Evolutionary conservation across 805 yeast genomes (phyloP).

Genomic region (Blastobotrys attinorum): DNA sequence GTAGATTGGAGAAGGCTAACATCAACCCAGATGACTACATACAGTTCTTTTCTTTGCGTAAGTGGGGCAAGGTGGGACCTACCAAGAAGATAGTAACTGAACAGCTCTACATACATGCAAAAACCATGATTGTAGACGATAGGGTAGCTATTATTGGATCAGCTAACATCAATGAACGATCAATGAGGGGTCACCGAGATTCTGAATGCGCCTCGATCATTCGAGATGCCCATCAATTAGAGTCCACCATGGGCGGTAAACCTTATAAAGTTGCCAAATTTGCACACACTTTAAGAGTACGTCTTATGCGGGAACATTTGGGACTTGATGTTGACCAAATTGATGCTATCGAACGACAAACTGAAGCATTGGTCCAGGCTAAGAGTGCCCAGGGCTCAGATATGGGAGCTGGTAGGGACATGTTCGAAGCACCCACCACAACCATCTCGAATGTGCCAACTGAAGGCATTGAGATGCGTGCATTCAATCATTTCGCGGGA

Average conservation of each 20-base stretch:
- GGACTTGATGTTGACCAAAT: conserved; percentile 87
- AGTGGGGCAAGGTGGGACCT: conserved; percentile 91
- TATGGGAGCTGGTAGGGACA: background rate
- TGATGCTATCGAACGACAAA: conserved; percentile 72
- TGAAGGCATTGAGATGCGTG: conserved; percentile 23
- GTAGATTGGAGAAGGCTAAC: conserved; percentile 66
- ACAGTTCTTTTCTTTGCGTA: conserved; percentile 83
- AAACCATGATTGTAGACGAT: conserved; percentile 86
- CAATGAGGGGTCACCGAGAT: conserved; percentile 90
- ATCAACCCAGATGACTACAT: conserved; percentile 86
- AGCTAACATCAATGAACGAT: conserved; percentile 94
- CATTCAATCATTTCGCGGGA: conserved; percentile 87
- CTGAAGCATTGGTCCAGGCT: conserved; percentile 25
- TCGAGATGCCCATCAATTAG: conserved; percentile 68
- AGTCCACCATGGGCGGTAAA: conserved; percentile 62
- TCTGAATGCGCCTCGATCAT: conserved; percentile 89
- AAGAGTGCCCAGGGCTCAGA: background rate
- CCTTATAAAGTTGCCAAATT: conserved; percentile 78
- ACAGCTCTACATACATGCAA: conserved; percentile 90
- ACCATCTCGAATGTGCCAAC: conserved; percentile 1
- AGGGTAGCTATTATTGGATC: conserved; percentile 91
- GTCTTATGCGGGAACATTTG: conserved; percentile 93
- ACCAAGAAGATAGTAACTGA: conserved; percentile 70
- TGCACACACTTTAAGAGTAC: conserved; percentile 79
- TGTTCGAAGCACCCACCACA: background rate